A percentile compares a stretch with the other conserved stretches of the same genome.
Evolutionary conservation across 2,329 filamentous ascomycete genomes (phyloP).

Genomic region (Penicillium corylophilum): DNA sequence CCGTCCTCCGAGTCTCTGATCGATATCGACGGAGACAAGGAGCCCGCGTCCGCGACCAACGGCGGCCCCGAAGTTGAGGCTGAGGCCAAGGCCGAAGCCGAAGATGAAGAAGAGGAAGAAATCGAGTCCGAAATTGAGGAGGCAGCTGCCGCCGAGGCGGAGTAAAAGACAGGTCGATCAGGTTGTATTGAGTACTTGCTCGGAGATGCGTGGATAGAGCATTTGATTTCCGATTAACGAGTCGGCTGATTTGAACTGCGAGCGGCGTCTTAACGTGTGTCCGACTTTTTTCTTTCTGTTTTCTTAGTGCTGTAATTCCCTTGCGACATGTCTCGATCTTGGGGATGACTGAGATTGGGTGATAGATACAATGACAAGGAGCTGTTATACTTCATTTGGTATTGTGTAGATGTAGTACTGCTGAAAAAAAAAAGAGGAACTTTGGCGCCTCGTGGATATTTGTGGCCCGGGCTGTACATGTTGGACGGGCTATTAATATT

Average conservation of each 20-base stretch:
- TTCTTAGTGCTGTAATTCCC: conserved; percentile 19
- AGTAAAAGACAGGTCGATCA: conserved; percentile 20
- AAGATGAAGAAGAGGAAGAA: conserved; percentile 6
- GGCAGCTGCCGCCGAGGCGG: conserved; percentile 11
- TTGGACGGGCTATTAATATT: no score
- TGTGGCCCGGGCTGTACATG: no score
- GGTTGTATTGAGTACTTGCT: conserved; percentile 17
- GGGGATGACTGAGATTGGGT: conserved; percentile 13
- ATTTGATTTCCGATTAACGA: conserved; percentile 20
- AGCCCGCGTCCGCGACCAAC: conserved; percentile 33
- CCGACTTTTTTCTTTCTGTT: conserved; percentile 15
- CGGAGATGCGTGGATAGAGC: conserved; percentile 23
- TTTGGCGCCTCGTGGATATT: no score
- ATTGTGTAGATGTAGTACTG: background rate
- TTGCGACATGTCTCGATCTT: conserved; percentile 16
- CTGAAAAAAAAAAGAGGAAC: no score
- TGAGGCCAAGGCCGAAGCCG: conserved; percentile 22
- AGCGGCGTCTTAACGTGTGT: conserved; percentile 31
- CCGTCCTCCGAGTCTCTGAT: conserved; percentile 42
- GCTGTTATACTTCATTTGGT: conserved; percentile 3
- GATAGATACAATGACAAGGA: conserved; percentile 22
- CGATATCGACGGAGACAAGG: conserved; percentile 37
- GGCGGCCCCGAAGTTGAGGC: conserved; percentile 32
- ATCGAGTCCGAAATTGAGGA: conserved; percentile 13
- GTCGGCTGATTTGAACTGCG: conserved; percentile 23